Base-by-base conservation (phyloP, 176 grass and related monocot species). In the Carex parvula region DNA sequence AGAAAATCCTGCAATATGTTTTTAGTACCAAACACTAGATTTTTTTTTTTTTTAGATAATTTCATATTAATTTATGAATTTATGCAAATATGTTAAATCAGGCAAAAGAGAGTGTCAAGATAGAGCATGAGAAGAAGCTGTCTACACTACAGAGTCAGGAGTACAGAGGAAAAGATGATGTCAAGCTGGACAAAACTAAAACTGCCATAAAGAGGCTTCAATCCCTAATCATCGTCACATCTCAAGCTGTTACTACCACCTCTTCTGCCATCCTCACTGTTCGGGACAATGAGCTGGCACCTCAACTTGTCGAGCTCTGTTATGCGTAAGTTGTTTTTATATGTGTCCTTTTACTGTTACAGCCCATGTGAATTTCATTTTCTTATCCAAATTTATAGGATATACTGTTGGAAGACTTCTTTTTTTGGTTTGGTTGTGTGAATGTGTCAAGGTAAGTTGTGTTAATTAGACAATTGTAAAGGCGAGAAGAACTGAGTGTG, bases 251-350 rank as follows among this genome's bases (percentile, higher is more conserved):
- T 73, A 96, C 93, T 8, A 92, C 97, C 18, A 99, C 97, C 56
- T 99, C 97, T 81, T 94, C 91, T 16, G 93, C 97, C 58, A 99
- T 99, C 57, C 87, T 88, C 48, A 90, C 85, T 85, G 97, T 99
- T 70, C 91, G 97, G 14, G 97, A 99, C 68, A 89, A 92, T 84
- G 97, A 99, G 80, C 93, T 99, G 84, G 97, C 93, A 15, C 97
- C 97, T 24, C 97, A 99, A 81, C 93, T 99, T 89, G 97, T 99
- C 39, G 89, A 96, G 60, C 91, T 99, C 70, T 99, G 97, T 71
- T 94, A 90, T 59, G 93, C 84, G 97, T 99, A 89, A 90, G 91
- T 70, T 30, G 12, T 79, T 21, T 17, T 30, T 53, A 10, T 73
- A 32, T 57, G 33, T 41, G 53, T 72, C 24, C 6, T 78, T 33